phyloP scores from a whole-genome alignment of 257 asterid genomes.

The Plantago major region DNA sequence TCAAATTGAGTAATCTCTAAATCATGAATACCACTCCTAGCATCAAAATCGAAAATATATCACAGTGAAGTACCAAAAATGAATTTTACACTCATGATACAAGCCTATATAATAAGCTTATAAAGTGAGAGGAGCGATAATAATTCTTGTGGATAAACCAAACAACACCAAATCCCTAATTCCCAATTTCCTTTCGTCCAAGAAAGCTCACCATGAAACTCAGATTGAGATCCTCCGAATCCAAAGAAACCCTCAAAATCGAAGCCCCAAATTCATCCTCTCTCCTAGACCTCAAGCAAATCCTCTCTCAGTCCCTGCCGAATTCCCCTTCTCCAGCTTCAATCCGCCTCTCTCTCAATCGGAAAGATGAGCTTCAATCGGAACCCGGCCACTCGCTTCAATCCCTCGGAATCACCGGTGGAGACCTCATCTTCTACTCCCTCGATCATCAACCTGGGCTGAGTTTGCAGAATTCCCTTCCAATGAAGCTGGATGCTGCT shows the following conservation, averaged over 20 bases:
- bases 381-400: conserved; percentile 48
- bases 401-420: conserved; percentile 60
- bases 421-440: conserved; percentile 64
- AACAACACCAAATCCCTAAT: no score
- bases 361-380: conserved; percentile 53
- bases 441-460: conserved; percentile 21
- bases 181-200: not conserved
- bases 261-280: conserved; percentile 31
- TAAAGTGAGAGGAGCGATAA: no score
- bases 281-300: conserved; percentile 29
- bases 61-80: no score
- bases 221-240: conserved; percentile 39
- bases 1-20: no score
- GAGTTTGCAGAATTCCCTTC: not conserved
- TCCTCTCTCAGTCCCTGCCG: conserved; percentile 24
- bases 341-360: conserved; percentile 74
- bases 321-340: conserved; percentile 35
- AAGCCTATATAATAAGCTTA: no score
- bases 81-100: no score
- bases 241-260: conserved; percentile 37
- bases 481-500: not conserved
- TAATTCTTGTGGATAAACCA: no score
- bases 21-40: no score
- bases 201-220: conserved; percentile 35
- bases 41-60: no score